phyloP scores from a whole-genome alignment of 2,329 filamentous ascomycete species.

The Monascus ruber region DNA sequence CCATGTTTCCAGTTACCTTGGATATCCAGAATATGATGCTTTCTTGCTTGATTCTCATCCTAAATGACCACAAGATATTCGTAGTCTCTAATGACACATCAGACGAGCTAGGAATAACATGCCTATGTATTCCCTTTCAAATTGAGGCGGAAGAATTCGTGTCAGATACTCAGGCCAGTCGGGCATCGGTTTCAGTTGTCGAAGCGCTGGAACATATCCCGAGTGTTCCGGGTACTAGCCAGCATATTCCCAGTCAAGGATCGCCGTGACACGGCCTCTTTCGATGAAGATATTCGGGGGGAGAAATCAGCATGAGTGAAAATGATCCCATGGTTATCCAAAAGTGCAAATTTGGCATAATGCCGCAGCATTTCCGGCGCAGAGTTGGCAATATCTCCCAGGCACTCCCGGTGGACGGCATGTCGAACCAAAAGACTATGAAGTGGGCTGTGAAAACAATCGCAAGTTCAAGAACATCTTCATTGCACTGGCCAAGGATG shows the following conservation, averaged over 20 bases:
- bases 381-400: neutral
- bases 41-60: no score
- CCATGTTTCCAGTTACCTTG: no score
- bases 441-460: no score
- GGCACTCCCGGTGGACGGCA: no score
- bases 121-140: no score
- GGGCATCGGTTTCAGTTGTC: neutral
- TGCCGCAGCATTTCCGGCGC: neutral
- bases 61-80: no score
- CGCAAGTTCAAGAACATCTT: no score
- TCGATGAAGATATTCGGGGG: constrained; percentile 5
- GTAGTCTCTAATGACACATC: neutral
- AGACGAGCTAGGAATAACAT: neutral
- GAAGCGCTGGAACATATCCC: neutral
- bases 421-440: no score
- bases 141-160: neutral
- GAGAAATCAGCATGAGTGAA: constrained; percentile 4
- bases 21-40: no score
- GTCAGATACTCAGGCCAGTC: neutral
- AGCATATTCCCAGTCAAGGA: constrained; percentile 4
- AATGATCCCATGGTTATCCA: neutral
- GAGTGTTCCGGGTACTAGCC: constrained; percentile 1
- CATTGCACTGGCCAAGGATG: no score
- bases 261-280: constrained; percentile 1
- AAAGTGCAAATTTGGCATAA: no score